Evolutionary conservation across 352 stramenopile species (phyloP).

Genomic region (Globisporangium sylvaticum): DNA sequence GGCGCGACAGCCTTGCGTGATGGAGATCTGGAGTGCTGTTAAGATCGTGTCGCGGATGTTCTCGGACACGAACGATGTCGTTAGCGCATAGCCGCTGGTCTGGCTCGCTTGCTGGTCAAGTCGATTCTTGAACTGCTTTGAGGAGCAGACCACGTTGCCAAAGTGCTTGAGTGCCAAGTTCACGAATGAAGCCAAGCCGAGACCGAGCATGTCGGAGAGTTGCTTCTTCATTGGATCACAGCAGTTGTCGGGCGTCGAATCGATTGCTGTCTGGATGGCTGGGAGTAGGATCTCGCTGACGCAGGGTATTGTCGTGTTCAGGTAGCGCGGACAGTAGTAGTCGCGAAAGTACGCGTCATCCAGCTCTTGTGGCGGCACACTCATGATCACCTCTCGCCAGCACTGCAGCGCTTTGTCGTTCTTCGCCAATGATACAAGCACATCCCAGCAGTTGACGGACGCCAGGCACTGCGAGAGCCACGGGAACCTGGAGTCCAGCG

Average conservation of each 20-base stretch:
- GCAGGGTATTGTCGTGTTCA: not conserved
- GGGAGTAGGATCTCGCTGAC: not conserved
- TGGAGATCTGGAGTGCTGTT: not conserved
- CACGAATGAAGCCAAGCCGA: not conserved
- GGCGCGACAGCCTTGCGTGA: not conserved
- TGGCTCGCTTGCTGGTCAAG: not conserved
- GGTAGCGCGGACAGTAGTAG: not conserved
- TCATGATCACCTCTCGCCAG: not conserved
- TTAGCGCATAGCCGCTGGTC: not conserved
- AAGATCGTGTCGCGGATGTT: not conserved
- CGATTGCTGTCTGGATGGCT: not conserved
- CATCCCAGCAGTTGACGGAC: not conserved
- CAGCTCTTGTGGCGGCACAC: not conserved
- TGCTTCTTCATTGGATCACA: not conserved
- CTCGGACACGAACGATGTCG: not conserved
- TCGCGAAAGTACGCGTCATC: not conserved
- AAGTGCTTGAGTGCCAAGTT: not conserved
- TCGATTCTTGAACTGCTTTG: not conserved
- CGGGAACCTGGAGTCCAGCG: not conserved
- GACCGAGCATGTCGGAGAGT: not conserved
- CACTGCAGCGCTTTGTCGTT: not conserved
- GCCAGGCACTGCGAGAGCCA: constrained; percentile 2
- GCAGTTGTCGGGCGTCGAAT: not conserved
- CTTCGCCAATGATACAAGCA: not conserved
- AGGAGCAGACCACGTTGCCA: not conserved